phyloP scores from a whole-genome alignment of 2,329 filamentous ascomycete genomes.

The Aspergillus tubingensis region DNA sequence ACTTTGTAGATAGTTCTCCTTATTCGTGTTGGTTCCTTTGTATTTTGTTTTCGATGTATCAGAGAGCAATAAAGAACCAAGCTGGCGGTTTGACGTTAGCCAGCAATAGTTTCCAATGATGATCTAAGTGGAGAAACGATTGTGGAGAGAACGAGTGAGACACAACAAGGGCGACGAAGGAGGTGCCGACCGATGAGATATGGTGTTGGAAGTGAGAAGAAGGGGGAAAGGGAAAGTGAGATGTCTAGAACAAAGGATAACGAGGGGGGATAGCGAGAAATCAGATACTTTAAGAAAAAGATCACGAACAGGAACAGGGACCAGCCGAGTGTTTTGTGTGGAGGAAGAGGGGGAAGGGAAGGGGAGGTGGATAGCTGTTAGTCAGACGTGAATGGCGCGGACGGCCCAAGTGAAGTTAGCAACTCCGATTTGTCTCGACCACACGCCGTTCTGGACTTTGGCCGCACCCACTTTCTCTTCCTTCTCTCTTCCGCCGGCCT shows the following conservation, averaged over 20 bases:
- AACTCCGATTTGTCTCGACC: background rate
- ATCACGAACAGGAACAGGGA: background rate
- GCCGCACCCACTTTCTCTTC: background rate
- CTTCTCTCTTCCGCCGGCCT: too few relatives aligned
- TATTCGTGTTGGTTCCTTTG: background rate
- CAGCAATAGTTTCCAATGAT: background rate
- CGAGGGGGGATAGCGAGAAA: background rate
- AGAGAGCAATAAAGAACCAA: background rate
- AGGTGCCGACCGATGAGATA: background rate
- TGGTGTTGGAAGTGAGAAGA: background rate
- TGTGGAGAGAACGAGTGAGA: background rate
- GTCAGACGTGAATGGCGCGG: background rate
- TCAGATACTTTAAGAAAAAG: constrained; percentile 1
- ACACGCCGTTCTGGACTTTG: background rate
- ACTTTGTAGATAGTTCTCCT: background rate
- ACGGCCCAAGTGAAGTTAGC: background rate
- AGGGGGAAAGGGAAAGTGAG: constrained; percentile 1
- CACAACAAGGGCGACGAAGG: constrained; percentile 2
- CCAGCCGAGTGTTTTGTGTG: background rate
- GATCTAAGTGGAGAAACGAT: background rate
- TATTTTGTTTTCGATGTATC: background rate
- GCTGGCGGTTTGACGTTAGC: background rate
- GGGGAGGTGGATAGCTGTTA: background rate
- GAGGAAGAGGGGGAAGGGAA: background rate
- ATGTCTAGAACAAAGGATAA: constrained; percentile 8